Evolutionary conservation across 352 stramenopile genomes (phyloP), one percentile per base, ranked within the genome.

Genomic region (Phytophthora pini): DNA sequence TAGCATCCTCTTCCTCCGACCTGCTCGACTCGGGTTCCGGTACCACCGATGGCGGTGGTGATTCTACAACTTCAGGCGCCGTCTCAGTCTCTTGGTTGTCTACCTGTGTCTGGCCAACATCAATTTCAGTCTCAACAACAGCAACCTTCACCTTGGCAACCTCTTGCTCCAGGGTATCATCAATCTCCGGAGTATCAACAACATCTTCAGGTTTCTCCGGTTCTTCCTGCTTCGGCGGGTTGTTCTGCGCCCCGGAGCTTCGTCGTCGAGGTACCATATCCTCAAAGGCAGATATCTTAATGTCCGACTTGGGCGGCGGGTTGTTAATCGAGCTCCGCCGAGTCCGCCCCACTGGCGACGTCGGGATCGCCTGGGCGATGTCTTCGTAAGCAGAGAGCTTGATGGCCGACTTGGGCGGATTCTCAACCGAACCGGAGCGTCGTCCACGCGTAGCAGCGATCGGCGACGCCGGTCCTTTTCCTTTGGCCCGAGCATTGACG

Each of bases 271-370:
- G 56, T 4, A 74, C 41, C 2, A 74, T 43, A 8, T 76, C 54
- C n/a, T 81, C 64, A 26, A 84, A 83, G 2, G 76, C 76, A 1
- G 72, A 75, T 20, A 78, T 59, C 39, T 87, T 65, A 39, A 87
- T 87, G 41, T 78, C 73, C 43, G 78, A 87, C 48, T 75, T 77
- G 1, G 83, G 80, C 8, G 80, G 83, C 7, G 68, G 55, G 5
- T 56, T 65, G 7, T 40, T 58, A 17, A 72, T 44, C 1, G 64
- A 77, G 13, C 67, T 80, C 11, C 70, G 72, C 31, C 76, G 65
- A 6, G 74, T 54, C 52, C 62, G 74, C 2, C 72, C 77, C 22
- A 87, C 75, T 1, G 80, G 78, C 9, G 83, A 84, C 44, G 75
- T 56, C 11, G 74, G 57, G 3, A 79, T 65, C 1, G 72, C 52